Evolutionary conservation across 2,329 filamentous ascomycete species (phyloP), one percentile per base, ranked within the genome.

Genomic region (Aspergillus niger): DNA sequence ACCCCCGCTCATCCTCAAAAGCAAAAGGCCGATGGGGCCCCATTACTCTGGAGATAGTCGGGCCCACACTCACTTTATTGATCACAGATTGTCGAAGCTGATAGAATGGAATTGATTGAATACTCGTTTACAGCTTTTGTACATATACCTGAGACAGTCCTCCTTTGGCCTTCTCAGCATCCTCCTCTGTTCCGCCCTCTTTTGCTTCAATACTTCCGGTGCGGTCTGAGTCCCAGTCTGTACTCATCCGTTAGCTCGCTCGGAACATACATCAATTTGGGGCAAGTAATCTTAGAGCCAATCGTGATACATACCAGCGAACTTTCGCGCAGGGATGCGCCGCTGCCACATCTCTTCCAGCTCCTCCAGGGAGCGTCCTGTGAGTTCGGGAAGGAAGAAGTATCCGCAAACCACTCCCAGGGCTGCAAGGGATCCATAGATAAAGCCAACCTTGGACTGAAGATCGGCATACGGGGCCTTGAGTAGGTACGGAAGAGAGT

Each of bases 301-400:
- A 49, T 26, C 8, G 3, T 11, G 24, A 17, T 22, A 55, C 36
- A 10, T 44, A 55, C 52, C 28, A 41, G 36, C 15, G 13, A 55
- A 55, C 17, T 43, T 55, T 11, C 36, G 36, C 15, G 52, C 36
- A 24, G 52, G 52, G 15, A 55, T 44, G 8, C 52, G 52, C 24
- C 36, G 36, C 39, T 41, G 52, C 52, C 52, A 57, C 53, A 57
- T 44, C 26, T 60, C 53, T 15, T 60, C 53, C 36, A 60, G 20
- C 20, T 59, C 57, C 30, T 59, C 57, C 10, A 54, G 36, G 11
- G 39, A 53, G 17, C 56, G 39, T 36, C 57, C 57, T 41, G 52
- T 59, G 17, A 59, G 52, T 47, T 60, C 47, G 11, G 58, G 58
- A 0, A 60, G 36, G 38, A 56, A 55, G 17, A 60, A 60, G 26